These are phyloP conservation scores for Candida neerlandica DNA, from an alignment of 1,139 yeast genomes.

Conservation along the genomic window DNA sequence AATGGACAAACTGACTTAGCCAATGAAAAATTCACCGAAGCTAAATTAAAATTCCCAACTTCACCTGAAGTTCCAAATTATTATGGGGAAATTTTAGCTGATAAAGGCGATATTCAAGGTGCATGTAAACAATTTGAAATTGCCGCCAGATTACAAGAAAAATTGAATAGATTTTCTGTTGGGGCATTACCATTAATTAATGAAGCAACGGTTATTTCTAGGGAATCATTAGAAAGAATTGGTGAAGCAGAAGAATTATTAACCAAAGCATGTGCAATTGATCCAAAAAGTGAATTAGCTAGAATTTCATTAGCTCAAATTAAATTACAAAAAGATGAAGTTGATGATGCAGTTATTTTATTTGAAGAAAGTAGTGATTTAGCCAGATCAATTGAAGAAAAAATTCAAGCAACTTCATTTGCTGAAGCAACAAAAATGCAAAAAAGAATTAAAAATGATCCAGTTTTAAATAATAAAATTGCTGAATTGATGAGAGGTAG, in stretches of 20 bases:
- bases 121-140: conserved; percentile 86
- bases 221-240: conserved; percentile 56
- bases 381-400: conserved; percentile 84
- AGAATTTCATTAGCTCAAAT: conserved; percentile 89
- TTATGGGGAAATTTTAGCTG: conserved; percentile 91
- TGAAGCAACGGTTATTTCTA: conserved; percentile 76
- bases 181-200: conserved; percentile 91
- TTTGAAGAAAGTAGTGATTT: conserved; percentile 82
- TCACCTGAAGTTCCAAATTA: conserved; percentile 93
- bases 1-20: conserved; percentile 65
- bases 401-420: conserved; percentile 87
- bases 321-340: conserved; percentile 78
- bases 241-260: conserved; percentile 69
- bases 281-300: conserved; percentile 88
- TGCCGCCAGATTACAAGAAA: conserved; percentile 81
- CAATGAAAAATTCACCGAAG: conserved; percentile 69
- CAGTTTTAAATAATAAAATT: conserved; percentile 52
- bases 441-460: conserved; percentile 68
- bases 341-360: conserved; percentile 77
- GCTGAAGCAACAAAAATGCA: conserved; percentile 92
- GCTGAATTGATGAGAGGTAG: conserved; percentile 46
- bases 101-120: conserved; percentile 68
- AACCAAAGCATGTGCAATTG: conserved; percentile 76
- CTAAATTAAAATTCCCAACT: conserved; percentile 78
- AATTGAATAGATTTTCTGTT: conserved; percentile 59